Percentiles rank a stretch among this genome's conserved stretches.
phyloP scores from a whole-genome alignment of 1,139 yeast genomes.

The Geotrichum aggregatum region DNA sequence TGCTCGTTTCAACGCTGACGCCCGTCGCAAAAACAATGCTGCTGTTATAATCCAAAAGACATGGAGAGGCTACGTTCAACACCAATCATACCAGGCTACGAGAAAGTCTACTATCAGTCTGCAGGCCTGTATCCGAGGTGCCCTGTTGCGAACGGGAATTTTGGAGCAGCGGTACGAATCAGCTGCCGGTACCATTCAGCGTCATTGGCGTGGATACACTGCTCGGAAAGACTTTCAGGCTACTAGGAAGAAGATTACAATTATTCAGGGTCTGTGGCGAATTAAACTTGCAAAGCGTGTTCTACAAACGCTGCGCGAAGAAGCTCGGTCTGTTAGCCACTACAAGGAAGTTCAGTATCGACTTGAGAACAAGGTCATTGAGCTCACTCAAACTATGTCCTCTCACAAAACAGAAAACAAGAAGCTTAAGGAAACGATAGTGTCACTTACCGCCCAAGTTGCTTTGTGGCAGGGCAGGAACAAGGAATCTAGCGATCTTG shows the following conservation, averaged over 20 bases:
- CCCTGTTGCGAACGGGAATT: conserved; percentile 51
- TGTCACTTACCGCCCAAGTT: conserved; percentile 43
- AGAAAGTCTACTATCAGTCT: conserved; percentile 52
- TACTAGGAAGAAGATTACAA: conserved; percentile 53
- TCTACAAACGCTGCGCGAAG: conserved; percentile 61
- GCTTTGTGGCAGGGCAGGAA: conserved; percentile 36
- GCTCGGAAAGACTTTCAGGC: conserved; percentile 48
- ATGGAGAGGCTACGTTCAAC: conserved; percentile 60
- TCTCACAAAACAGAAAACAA: conserved; percentile 77
- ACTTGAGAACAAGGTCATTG: conserved; percentile 92
- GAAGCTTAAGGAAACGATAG: conserved; percentile 60
- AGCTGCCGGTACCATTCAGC: conserved; percentile 74
- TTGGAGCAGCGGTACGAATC: conserved; percentile 49
- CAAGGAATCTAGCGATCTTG: conserved; percentile 31
- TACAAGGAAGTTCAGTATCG: conserved; percentile 88
- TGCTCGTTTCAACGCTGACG: conserved; percentile 55
- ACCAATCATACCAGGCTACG: conserved; percentile 46
- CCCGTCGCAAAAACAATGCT: conserved; percentile 58
- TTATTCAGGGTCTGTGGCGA: conserved; percentile 75
- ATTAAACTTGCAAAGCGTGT: conserved; percentile 67
- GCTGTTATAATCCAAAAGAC: conserved; percentile 71
- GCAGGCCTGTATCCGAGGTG: conserved; percentile 70
- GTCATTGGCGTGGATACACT: conserved; percentile 55
- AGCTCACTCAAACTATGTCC: conserved; percentile 80
- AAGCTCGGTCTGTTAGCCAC: conserved; percentile 87